Conservation (phyloP, 306 rosid genomes). For the Dryas alaskensis region DNA sequence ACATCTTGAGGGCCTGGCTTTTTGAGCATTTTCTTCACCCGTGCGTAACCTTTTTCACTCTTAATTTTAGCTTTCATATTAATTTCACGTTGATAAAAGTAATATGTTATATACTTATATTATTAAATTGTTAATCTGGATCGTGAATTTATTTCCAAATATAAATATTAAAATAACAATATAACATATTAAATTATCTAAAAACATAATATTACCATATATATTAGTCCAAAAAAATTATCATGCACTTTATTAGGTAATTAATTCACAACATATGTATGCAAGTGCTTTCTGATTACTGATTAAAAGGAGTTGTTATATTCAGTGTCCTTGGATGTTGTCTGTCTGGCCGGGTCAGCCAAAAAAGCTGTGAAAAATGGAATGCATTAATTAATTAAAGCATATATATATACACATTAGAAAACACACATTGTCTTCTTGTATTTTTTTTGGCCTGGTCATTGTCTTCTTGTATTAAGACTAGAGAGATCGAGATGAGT, state of each 20-base stretch:
- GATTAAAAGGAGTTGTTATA: constrained; percentile 35
- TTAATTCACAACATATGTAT: neutral
- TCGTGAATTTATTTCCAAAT: too few species aligned
- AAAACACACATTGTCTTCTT: constrained; percentile 13
- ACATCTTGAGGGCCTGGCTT: constrained; percentile 96
- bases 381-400: constrained; percentile 29
- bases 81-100: too few species aligned
- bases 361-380: constrained; percentile 39
- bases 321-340: constrained; percentile 46
- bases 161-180: too few species aligned
- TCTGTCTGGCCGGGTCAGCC: constrained; percentile 5
- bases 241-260: neutral
- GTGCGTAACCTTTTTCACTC: constrained; percentile 44
- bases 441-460: neutral
- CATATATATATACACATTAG: constrained; percentile 15
- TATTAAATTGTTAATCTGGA: too few species aligned
- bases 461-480: constrained; percentile 17
- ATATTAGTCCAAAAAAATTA: neutral
- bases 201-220: too few species aligned
- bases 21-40: constrained; percentile 99
- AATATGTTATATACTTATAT: too few species aligned
- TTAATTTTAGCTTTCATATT: neutral
- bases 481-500: neutral
- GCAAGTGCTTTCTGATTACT: constrained; percentile 13
- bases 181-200: too few species aligned